Evolutionary conservation across 1,284 basidiomycete species (phyloP).

Genomic region (Cystobasidium slooffiae): DNA sequence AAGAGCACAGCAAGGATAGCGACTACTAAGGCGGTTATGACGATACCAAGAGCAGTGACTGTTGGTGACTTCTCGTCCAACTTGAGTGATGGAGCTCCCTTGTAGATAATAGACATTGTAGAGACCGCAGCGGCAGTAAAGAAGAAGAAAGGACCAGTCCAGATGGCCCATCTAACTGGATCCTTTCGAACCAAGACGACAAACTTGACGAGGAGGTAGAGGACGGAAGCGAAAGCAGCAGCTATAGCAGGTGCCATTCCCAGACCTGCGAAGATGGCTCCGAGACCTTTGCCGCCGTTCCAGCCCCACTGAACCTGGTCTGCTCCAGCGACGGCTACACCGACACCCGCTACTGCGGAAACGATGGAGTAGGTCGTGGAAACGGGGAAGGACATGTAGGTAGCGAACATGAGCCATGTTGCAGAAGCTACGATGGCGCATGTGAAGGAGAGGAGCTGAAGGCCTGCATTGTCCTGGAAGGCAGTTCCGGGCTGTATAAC

Average conservation of each 20-base stretch:
- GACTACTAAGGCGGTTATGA: conserved; percentile 59
- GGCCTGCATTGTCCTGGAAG: conserved; percentile 60
- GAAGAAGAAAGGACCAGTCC: conserved; percentile 59
- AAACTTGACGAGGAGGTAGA: conserved; percentile 60
- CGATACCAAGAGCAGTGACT: conserved; percentile 58
- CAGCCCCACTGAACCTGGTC: conserved; percentile 62
- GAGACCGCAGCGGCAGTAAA: conserved; percentile 54
- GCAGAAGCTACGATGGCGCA: conserved; percentile 55
- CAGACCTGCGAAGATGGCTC: conserved; percentile 59
- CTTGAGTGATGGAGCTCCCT: conserved; percentile 60
- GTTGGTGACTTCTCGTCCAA: conserved; percentile 57
- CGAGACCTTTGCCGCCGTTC: conserved; percentile 61
- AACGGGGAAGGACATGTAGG: conserved; percentile 58
- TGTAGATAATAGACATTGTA: conserved; percentile 55
- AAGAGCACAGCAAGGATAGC: conserved; percentile 59
- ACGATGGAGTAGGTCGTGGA: conserved; percentile 61
- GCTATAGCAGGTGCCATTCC: conserved; percentile 54
- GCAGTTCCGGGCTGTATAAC: conserved; percentile 45
- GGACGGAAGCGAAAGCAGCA: conserved; percentile 59
- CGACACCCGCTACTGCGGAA: conserved; percentile 60
- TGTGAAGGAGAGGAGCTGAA: conserved; percentile 61
- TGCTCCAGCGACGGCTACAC: conserved; percentile 59
- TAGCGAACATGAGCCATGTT: conserved; percentile 60
- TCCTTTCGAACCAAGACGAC: conserved; percentile 58
- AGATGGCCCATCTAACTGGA: conserved; percentile 56